Evolutionary conservation across 352 stramenopile genomes (phyloP).

Genomic region (Blastocystis sp.): DNA sequence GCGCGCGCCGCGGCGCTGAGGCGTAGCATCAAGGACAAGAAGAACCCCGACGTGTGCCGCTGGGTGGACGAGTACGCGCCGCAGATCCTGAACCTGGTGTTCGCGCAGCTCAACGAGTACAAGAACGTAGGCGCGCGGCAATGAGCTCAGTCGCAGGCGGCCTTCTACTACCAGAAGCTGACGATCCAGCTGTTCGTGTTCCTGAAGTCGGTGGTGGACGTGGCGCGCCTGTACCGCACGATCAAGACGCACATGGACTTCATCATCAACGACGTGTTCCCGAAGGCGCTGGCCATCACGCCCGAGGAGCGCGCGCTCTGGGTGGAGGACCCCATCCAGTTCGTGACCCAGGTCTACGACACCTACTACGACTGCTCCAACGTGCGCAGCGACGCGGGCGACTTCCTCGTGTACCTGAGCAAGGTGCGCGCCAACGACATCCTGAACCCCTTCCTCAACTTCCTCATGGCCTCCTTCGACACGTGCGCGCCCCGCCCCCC

Average conservation of each 20-base stretch:
- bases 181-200: conserved; percentile 50
- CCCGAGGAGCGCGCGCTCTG: conserved; percentile 27
- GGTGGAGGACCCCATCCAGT: conserved; percentile 62
- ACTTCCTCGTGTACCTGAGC: conserved; percentile 46
- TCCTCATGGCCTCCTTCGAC: conserved; percentile 29
- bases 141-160: neutral
- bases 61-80: conserved; percentile 26
- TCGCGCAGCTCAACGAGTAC: conserved; percentile 43
- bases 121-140: neutral
- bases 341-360: conserved; percentile 51
- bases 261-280: conserved; percentile 47
- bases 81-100: conserved; percentile 1
- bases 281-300: conserved; percentile 39
- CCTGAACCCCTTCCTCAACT: conserved; percentile 56
- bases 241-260: conserved; percentile 44
- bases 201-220: conserved; percentile 27
- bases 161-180: conserved; percentile 50
- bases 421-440: conserved; percentile 67
- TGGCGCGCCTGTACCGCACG: neutral
- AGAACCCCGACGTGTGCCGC: neutral
- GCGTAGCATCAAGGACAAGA: conserved; percentile 50
- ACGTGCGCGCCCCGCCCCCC: neutral
- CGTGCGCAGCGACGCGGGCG: conserved; percentile 34
- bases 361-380: conserved; percentile 54
- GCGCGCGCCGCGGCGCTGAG: neutral